Percentiles rank a stretch among this genome's conserved stretches.
These are phyloP conservation scores for Conticribra weissflogii DNA, from an alignment of 108 stramenopile genomes.

Conservation along the genomic window DNA sequence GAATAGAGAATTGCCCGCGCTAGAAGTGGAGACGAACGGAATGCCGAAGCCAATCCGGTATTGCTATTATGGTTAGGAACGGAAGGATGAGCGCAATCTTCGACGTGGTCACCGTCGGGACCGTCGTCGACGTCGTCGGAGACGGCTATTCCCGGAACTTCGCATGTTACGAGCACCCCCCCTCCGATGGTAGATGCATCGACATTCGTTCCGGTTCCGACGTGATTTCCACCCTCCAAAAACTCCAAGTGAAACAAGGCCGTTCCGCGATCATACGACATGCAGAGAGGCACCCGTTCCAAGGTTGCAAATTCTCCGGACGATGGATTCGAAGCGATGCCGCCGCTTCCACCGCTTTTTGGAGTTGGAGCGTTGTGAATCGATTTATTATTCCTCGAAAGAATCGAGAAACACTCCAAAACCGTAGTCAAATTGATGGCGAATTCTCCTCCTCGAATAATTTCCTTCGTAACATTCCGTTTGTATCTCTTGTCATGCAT, in stretches of 20 bases:
- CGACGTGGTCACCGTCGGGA: constrained; percentile 5
- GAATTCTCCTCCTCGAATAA: constrained; percentile 57
- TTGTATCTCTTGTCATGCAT: constrained; percentile 4
- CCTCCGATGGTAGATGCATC: constrained; percentile 13
- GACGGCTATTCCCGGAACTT: constrained; percentile 49
- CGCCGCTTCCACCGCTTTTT: constrained; percentile 3
- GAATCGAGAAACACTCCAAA: constrained; percentile 61
- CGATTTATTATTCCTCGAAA: constrained; percentile 41
- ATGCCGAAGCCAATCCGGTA: constrained; percentile 57
- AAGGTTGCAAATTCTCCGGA: constrained; percentile 50
- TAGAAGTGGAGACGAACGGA: constrained; percentile 56
- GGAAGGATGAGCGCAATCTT: constrained; percentile 9
- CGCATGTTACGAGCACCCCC: constrained; percentile 47
- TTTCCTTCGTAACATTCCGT: constrained; percentile 22
- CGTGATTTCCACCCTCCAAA: constrained; percentile 32
- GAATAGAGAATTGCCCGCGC: constrained; percentile 61
- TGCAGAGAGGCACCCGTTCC: constrained; percentile 51
- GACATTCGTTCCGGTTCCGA: not conserved
- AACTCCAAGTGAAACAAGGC: constrained; percentile 70
- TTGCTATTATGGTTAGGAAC: constrained; percentile 4
- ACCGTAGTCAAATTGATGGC: constrained; percentile 68
- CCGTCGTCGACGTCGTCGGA: constrained; percentile 49
- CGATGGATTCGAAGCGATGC: constrained; percentile 2
- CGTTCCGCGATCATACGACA: constrained; percentile 60
- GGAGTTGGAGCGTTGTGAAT: not conserved